Conservation (phyloP, 2,329 filamentous ascomycete species). For the Neofusicoccum sp. region DNA sequence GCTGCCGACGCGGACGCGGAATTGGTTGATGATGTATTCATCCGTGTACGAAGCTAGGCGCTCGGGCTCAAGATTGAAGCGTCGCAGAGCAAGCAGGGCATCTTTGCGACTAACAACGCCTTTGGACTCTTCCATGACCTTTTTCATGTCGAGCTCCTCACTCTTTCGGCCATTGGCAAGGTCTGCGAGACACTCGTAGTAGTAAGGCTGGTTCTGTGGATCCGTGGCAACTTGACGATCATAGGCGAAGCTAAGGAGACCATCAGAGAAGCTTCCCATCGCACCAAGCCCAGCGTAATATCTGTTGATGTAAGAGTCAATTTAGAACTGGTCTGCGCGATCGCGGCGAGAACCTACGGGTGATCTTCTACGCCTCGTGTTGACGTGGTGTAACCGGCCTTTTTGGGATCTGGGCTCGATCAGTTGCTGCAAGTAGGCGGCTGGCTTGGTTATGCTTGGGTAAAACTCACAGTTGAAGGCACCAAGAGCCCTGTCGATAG, state of each 20-base stretch:
- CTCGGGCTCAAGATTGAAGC: constrained; percentile 53
- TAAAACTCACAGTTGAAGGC: constrained; percentile 35
- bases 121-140: constrained; percentile 57
- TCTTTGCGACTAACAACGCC: constrained; percentile 59
- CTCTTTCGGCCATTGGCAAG: constrained; percentile 58
- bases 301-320: constrained; percentile 23
- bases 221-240: constrained; percentile 59
- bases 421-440: too few species aligned
- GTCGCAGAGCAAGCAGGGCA: constrained; percentile 57
- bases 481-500: constrained; percentile 40
- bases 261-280: constrained; percentile 61
- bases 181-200: constrained; percentile 63
- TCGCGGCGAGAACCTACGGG: constrained; percentile 24
- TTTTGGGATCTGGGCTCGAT: neutral
- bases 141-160: constrained; percentile 57
- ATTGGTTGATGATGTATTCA: constrained; percentile 61
- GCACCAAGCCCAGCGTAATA: constrained; percentile 64
- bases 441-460: too few species aligned
- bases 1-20: constrained; percentile 58
- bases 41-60: constrained; percentile 51
- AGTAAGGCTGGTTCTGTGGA: constrained; percentile 55
- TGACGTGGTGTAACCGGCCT: neutral
- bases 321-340: neutral
- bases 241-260: constrained; percentile 62
- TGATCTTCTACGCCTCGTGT: constrained; percentile 35